phyloP scores from a whole-genome alignment of 2,329 filamentous ascomycete genomes.

The Thielaviopsis populi region DNA sequence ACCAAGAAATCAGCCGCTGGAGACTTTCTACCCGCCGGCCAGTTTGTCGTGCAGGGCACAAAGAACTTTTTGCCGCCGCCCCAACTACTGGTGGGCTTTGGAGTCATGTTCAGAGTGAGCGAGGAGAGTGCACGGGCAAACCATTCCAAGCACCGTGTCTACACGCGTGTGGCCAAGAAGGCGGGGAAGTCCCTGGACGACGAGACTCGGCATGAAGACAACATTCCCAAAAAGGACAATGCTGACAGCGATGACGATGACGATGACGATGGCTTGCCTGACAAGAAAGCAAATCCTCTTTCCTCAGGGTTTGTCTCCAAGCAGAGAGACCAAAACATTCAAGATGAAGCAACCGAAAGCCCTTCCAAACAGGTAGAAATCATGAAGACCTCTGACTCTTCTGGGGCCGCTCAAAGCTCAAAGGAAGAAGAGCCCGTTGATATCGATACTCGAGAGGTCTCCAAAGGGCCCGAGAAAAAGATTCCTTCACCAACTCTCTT shows the following conservation, averaged over 20 bases:
- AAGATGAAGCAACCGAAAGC: background rate
- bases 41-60: conserved; percentile 67
- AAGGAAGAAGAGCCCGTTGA: background rate
- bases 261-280: background rate
- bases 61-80: conserved; percentile 87
- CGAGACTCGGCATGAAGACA: conserved; percentile 13
- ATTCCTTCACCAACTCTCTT: conserved; percentile 15
- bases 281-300: conserved; percentile 7
- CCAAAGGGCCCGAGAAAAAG: conserved; percentile 18
- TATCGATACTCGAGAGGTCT: background rate
- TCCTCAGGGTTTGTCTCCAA: background rate
- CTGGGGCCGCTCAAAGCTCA: background rate
- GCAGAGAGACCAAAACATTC: background rate
- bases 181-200: conserved; percentile 21
- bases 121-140: conserved; percentile 63
- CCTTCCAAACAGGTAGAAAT: background rate
- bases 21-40: conserved; percentile 63
- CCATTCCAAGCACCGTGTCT: conserved; percentile 53
- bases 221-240: background rate
- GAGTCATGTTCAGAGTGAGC: conserved; percentile 74
- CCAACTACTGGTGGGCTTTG: conserved; percentile 75
- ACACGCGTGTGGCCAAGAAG: conserved; percentile 15
- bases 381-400: background rate
- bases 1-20: conserved; percentile 69
- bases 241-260: background rate